Evolutionary conservation across 208 protist genomes (phyloP), one percentile per base, ranked within the genome.

Genomic region (Trypanosoma conorhini): DNA sequence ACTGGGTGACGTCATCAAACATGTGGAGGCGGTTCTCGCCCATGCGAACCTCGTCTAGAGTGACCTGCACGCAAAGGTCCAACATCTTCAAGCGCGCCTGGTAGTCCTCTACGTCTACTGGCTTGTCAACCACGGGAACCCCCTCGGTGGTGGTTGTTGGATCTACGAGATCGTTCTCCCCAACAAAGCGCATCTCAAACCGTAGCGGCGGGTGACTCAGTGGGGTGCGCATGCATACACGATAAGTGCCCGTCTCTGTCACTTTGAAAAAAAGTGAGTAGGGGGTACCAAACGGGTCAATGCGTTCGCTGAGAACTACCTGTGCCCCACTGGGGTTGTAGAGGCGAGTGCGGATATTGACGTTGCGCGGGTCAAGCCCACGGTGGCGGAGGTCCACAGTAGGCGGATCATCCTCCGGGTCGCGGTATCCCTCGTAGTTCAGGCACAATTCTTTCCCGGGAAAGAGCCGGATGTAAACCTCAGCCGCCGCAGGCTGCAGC

Each of bases 71-170:
- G 5, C 82, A 83, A 21, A 87, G 31, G 35, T 91, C 80, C 17
- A 94, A 67, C 83, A 94, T 87, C 21, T 74, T 44, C 55, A 91
- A 66, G 1, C 79, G 79, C 35, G 82, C 67, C 13, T 72, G 61
- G 66, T 94, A 91, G 76, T 94, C 88, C 0, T 66, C 22, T 26
- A 83, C 76, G 52, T 81, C 79, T 4, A 83, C 65, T 19, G 80
- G 86, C 73, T 94, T 94, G 71, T 94, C 88, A 21, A 89, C 72
- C 15, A 86, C 77, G n/a, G 76, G 77, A 24, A 79, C 78, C 22
- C 63, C 63, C 33, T 91, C 86, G 40, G 85, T 80, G 13, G 84
- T 71, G 28, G 63, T 79, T 13, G 79, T 78, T 30, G 83, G 80
- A 22, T 83, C 72, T 0, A 90, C 66, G 3, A 86, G 57, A 61